Evolutionary conservation across 2,329 filamentous ascomycete species (phyloP), one percentile per base, ranked within the genome.

Genomic region (Sarocladium brachiariae): DNA sequence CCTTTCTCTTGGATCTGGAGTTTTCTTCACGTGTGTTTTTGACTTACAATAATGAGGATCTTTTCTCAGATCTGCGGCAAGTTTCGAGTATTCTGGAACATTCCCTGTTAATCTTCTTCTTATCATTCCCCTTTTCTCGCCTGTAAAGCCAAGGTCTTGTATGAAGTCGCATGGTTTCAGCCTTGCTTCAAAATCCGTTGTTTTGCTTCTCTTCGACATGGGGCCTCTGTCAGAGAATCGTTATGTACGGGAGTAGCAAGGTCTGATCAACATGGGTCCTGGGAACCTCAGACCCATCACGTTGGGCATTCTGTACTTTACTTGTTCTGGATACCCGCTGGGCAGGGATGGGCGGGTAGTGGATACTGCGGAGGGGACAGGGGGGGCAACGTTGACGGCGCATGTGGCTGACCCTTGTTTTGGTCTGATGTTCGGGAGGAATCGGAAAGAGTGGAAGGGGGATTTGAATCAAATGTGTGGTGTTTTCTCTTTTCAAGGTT

Each of bases 361-460:
- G 39, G 39, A 27, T 16, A 43, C 19, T 43, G 21, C 21, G 39
- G 39, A n/a, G 9, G 23, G 79, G 80, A 80, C 80, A 3, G 75
- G 77, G 0, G 80, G 80, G 0, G 80, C n/a, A n/a, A n/a, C n/a
- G n/a, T 80, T 78, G 60, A 70, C 81, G 1, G 78, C 83, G 49
- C 66, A 76, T 14, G 68, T 78, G 35, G 35, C 11, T 35, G 33
- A 4, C 11, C 18, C 35, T 23, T 18, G 9, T 43, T 16, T 43
- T 43, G 39, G 43, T 47, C 27, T 47, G 43, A 47, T 47, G 25
- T 47, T 47, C 43, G 43, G 43, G 43, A 47, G 43, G 24, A 47
- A 47, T 33, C 43, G 43, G 43, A 33, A 27, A 4, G 39, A n/a
- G 5, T n/a, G 6, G 21, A 24, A 25, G 4, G 21, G 14, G 10